phyloP scores from a whole-genome alignment of 495 filamentous ascomycete species.

The Daldinia decipiens region DNA sequence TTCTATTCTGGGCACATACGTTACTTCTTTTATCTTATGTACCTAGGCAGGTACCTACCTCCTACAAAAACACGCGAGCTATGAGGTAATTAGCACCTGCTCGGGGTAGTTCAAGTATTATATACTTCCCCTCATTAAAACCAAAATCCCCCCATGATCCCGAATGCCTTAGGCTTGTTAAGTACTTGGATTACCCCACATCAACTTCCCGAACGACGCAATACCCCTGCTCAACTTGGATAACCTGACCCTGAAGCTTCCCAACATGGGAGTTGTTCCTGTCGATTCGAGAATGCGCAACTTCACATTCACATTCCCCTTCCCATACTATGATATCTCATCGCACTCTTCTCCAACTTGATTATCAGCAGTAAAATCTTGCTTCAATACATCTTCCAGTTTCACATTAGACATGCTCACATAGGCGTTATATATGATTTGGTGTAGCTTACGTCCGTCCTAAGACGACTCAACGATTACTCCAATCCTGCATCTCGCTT shows the following conservation, averaged over 20 bases:
- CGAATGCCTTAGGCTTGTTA: background rate
- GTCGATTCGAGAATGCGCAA: conserved; percentile 34
- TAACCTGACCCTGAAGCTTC: conserved; percentile 16
- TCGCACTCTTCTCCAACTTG: background rate
- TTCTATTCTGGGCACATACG: background rate
- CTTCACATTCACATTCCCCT: conserved; percentile 10
- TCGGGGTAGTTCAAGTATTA: background rate
- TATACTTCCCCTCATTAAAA: conserved; percentile 21
- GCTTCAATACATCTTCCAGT: conserved; percentile 2
- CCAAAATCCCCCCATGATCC: background rate
- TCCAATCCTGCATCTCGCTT: background rate
- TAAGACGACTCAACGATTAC: background rate
- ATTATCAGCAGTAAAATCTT: background rate
- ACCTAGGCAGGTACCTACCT: no score
- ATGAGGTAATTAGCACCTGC: conserved; percentile 1
- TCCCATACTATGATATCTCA: background rate
- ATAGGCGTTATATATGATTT: conserved; percentile 26
- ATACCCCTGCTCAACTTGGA: conserved; percentile 28
- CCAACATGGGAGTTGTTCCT: conserved; percentile 28
- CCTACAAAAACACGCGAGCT: background rate
- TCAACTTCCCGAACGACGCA: conserved; percentile 28
- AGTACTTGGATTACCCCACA: conserved; percentile 39
- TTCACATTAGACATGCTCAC: background rate
- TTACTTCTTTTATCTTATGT: background rate
- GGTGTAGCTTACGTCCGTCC: conserved; percentile 24